Evolutionary conservation across 305 asterid species (phyloP), one percentile per base, ranked within the genome.

Genomic region (Plantago rigida): DNA sequence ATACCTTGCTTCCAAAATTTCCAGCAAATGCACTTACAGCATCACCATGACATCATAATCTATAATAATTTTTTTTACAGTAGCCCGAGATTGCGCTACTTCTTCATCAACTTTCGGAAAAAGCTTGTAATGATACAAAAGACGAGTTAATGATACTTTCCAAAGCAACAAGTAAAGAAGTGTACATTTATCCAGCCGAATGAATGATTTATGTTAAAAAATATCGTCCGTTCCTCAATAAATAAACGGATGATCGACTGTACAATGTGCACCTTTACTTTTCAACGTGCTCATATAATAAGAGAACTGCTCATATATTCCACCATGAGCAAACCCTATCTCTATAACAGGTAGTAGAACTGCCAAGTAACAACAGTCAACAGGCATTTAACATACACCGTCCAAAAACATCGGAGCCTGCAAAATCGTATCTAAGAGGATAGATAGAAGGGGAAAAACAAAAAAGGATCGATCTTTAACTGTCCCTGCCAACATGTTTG

Each of bases 181-280:
- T 1, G 44, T 36, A 36, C 10, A 5, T 4, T 6, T 1, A 36
- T 36, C 10, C 5, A 36, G 2, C 44, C 44, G 44, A 36, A 5
- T 5, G 44, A 36, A 36, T 36, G 0, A 6, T 36, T 36, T 36
- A 36, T 36, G 44, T 36, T 36, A 36, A 36, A 36, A 5, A 36
- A 7, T 8, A 8, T 36, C 1, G 70, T 65, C 69, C 19, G 59
- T 62, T 66, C 75, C 74, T 59, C 68, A 70, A 81, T 69, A 76
- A 81, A 78, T 75, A 74, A 79, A 76, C 71, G 70, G 73, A 73
- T 74, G 48, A 71, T 36, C 44, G 44, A 64, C 88, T 82, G 79
- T 82, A 84, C 85, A 80, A 53, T 72, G 78, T 55, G 68, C 65
- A 36, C 54, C 52, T 68, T 60, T 53, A 44, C 64, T 53, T 69